phyloP scores from a whole-genome alignment of 2,329 filamentous ascomycete genomes.

The Pseudogymnoascus sp. region DNA sequence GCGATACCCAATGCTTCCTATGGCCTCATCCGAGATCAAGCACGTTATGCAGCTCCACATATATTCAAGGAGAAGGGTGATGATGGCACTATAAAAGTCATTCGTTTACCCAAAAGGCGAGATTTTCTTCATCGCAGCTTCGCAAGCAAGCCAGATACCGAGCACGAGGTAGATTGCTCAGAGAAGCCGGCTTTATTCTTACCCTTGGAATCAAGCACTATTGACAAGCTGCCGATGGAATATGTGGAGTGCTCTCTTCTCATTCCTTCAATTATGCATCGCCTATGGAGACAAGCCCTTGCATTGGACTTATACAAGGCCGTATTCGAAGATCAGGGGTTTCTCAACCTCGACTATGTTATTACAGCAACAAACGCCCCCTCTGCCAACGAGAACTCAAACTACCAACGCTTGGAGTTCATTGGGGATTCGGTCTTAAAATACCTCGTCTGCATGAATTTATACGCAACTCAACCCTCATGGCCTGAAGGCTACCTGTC shows the following conservation, averaged over 20 bases:
- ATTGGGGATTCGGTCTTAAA: conserved; percentile 81
- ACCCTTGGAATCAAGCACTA: neutral
- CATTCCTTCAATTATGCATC: conserved; percentile 64
- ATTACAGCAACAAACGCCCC: conserved; percentile 63
- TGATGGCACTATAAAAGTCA: neutral
- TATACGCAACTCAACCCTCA: conserved; percentile 47
- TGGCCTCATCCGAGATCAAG: conserved; percentile 5
- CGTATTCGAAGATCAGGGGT: conserved; percentile 41
- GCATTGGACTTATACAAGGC: conserved; percentile 50
- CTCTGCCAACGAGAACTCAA: conserved; percentile 45
- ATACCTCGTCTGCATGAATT: conserved; percentile 56
- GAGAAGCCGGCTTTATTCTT: neutral
- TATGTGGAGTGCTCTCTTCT: conserved; percentile 48
- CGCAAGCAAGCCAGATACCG: neutral
- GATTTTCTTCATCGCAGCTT: conserved; percentile 46
- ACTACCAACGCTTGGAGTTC: conserved; percentile 84
- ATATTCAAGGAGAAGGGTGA: neutral
- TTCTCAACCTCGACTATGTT: conserved; percentile 48
- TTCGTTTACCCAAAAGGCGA: conserved; percentile 42
- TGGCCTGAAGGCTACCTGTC: conserved; percentile 75
- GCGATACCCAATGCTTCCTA: neutral
- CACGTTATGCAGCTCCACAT: neutral
- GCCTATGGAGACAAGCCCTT: conserved; percentile 56
- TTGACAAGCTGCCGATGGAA: conserved; percentile 10
- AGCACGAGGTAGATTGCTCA: neutral